These are phyloP conservation scores for Nicotiana tabacum DNA, from an alignment of 257 asterid genomes.

Conservation along the genomic window DNA sequence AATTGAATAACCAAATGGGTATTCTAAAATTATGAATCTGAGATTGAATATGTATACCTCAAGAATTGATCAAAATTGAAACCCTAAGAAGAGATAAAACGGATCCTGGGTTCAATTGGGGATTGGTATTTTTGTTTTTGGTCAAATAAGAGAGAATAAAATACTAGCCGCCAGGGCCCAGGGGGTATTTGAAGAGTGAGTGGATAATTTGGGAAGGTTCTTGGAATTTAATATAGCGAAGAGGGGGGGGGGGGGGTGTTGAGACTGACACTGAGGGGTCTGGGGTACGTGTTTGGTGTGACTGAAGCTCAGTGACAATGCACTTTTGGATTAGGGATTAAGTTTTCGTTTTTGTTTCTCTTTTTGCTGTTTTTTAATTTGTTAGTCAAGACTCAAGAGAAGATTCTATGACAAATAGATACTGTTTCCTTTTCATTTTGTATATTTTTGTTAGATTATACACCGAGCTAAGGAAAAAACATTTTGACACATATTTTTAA, in stretches of 20 bases:
- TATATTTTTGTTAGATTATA: no score
- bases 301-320: background rate
- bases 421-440: no score
- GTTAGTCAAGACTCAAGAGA: background rate
- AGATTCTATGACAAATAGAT: background rate
- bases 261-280: background rate
- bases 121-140: background rate
- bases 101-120: background rate
- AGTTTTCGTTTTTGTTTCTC: background rate
- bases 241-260: background rate
- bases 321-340: background rate
- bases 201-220: background rate
- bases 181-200: no score
- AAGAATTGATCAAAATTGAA: background rate
- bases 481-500: no score
- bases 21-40: background rate
- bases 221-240: background rate
- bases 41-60: background rate
- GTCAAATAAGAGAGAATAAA: background rate
- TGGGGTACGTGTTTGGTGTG: background rate
- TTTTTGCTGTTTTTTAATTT: background rate
- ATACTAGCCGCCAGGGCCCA: background rate
- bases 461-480: no score
- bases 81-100: background rate
- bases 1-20: background rate